These are phyloP conservation scores for Debaryomycetaceae sp. DNA, from an alignment of 1,139 yeast species.

Conservation along the genomic window DNA sequence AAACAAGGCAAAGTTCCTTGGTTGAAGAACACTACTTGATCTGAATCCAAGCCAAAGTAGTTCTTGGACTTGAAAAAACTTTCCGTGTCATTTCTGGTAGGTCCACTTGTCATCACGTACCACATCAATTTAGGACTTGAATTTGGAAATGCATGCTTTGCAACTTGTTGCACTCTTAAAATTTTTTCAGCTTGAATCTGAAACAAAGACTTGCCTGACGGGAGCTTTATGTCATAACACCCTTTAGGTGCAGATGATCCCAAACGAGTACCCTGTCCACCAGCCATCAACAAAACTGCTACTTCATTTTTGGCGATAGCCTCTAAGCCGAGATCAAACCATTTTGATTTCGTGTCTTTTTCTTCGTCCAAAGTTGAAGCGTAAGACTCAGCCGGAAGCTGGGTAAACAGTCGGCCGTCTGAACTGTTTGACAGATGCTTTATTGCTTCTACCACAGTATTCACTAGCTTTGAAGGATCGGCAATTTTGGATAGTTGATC, in stretches of 20 bases:
- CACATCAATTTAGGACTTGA: constrained; percentile 54
- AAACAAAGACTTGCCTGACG: constrained; percentile 79
- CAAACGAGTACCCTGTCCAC: constrained; percentile 95
- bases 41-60: constrained; percentile 64
- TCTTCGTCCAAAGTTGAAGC: constrained; percentile 48
- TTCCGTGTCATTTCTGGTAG: constrained; percentile 79
- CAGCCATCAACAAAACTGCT: constrained; percentile 90
- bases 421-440: constrained; percentile 35
- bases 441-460: constrained; percentile 50
- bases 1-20: constrained; percentile 97
- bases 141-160: constrained; percentile 31
- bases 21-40: constrained; percentile 75
- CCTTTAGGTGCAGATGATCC: constrained; percentile 94
- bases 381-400: constrained; percentile 48
- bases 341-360: constrained; percentile 28
- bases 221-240: constrained; percentile 82
- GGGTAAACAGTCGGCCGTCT: constrained; percentile 38
- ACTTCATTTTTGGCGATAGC: constrained; percentile 73
- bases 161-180: constrained; percentile 56
- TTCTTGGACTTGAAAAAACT: constrained; percentile 55
- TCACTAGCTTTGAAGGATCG: constrained; percentile 39
- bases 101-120: constrained; percentile 96
- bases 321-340: constrained; percentile 61
- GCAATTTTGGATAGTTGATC: constrained; percentile 38
- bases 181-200: constrained; percentile 93